Percentiles rank a stretch among this genome's conserved stretches.
phyloP scores from a whole-genome alignment of 495 filamentous ascomycete genomes.

The Podospora australis region DNA sequence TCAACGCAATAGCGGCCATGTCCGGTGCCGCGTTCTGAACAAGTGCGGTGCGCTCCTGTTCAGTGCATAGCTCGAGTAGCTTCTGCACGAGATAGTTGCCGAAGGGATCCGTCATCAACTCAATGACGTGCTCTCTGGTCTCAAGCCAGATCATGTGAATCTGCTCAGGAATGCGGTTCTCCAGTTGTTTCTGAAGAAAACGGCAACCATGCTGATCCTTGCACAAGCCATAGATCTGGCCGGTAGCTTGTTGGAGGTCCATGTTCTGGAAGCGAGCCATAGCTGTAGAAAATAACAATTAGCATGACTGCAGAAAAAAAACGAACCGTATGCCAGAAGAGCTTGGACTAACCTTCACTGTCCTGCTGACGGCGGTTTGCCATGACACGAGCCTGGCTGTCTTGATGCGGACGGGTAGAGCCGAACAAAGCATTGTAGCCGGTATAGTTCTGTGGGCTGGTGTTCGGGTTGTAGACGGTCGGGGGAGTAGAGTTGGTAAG shows the following conservation, averaged over 20 bases:
- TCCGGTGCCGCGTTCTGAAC: slow-evolving; percentile 81
- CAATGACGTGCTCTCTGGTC: slow-evolving; percentile 82
- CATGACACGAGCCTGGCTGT: slow-evolving; percentile 65
- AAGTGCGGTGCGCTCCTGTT: slow-evolving; percentile 87
- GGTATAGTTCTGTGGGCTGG: slow-evolving; percentile 41
- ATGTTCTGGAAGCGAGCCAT: slow-evolving; percentile 69
- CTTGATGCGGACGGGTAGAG: slow-evolving; percentile 37
- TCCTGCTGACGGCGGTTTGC: slow-evolving; percentile 60
- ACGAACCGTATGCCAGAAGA: not conserved
- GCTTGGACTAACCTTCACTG: slow-evolving; percentile 47
- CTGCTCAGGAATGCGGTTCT: slow-evolving; percentile 75
- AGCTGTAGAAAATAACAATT: slow-evolving; percentile 25
- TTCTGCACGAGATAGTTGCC: slow-evolving; percentile 99
- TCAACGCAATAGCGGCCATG: slow-evolving; percentile 86
- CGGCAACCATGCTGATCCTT: slow-evolving; percentile 97
- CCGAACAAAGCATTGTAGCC: slow-evolving; percentile 40
- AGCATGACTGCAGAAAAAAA: not conserved
- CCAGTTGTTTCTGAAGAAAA: slow-evolving; percentile 93
- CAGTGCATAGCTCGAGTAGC: slow-evolving; percentile 83
- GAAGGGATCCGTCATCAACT: slow-evolving; percentile 98
- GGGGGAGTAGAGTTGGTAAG: slow-evolving; percentile 36
- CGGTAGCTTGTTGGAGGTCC: slow-evolving; percentile 68
- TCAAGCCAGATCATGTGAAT: slow-evolving; percentile 90
- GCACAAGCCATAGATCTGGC: slow-evolving; percentile 79
- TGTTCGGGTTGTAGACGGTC: slow-evolving; percentile 44